phyloP scores from a whole-genome alignment of 106 monocot species.

The Allium cepa region DNA sequence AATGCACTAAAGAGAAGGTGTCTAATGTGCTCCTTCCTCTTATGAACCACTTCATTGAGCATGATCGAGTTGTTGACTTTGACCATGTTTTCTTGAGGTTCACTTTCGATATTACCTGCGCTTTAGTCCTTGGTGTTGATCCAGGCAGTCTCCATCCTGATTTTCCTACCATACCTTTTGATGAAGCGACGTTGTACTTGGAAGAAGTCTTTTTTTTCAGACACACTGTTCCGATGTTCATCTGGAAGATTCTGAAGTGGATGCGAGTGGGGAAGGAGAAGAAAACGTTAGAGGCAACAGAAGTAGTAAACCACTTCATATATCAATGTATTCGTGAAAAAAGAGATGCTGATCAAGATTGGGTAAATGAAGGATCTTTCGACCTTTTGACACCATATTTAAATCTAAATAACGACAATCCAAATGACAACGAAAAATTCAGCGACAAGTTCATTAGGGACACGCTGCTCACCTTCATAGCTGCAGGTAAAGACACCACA shows the following conservation, averaged over 20 bases:
- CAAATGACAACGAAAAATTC: no score
- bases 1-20: conserved; percentile 26
- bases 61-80: conserved; percentile 12
- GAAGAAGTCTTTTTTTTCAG: conserved; percentile 13
- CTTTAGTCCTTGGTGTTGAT: conserved; percentile 32
- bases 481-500: conserved; percentile 54
- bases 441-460: conserved; percentile 30
- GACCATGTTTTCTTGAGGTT: conserved; percentile 42
- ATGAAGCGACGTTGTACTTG: conserved; percentile 1
- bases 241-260: conserved; percentile 39
- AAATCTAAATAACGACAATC: not conserved
- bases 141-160: conserved; percentile 19
- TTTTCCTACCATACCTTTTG: conserved; percentile 25
- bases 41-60: not conserved
- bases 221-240: conserved; percentile 14
- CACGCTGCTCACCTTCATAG: conserved; percentile 30
- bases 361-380: conserved; percentile 11
- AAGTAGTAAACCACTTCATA: conserved; percentile 31
- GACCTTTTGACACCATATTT: conserved; percentile 21
- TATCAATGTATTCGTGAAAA: conserved; percentile 16
- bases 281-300: conserved; percentile 16
- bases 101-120: conserved; percentile 25
- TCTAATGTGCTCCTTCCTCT: conserved; percentile 23
- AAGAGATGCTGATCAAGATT: not conserved
- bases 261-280: conserved; percentile 28